Conservation (phyloP, 768 basidiomycete genomes). For the Mycena albidolilacea region DNA sequence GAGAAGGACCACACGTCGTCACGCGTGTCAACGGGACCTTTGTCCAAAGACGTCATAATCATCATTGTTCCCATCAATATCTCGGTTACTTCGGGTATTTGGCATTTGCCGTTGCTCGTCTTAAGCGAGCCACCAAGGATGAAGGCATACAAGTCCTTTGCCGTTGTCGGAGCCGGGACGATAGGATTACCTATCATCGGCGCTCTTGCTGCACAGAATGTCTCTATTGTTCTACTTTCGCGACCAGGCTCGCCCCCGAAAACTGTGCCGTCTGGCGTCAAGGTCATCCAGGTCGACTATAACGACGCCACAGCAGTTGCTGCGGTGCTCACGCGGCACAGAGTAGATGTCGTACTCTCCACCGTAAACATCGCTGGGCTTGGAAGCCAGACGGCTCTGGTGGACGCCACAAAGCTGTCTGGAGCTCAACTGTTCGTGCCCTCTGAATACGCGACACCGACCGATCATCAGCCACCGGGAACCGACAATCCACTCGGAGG, state of each 20-base stretch:
- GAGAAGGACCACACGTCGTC: too few species aligned
- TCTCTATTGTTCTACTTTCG: slow-evolving; percentile 36
- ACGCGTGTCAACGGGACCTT: too few species aligned
- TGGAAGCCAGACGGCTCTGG: neutral
- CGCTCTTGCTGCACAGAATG: slow-evolving; percentile 64
- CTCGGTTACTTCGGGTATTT: too few species aligned
- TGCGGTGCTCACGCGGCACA: slow-evolving; percentile 39
- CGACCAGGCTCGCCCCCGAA: slow-evolving; percentile 30
- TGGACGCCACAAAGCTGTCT: neutral
- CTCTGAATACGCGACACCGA: neutral
- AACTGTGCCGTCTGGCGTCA: slow-evolving; percentile 39
- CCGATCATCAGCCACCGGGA: neutral
- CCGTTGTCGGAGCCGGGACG: slow-evolving; percentile 28
- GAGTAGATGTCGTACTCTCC: neutral
- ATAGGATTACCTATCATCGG: slow-evolving; percentile 48
- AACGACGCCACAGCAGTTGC: slow-evolving; percentile 42
- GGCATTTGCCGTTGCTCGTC: too few species aligned
- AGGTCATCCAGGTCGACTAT: slow-evolving; percentile 47
- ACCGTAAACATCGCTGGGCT: neutral
- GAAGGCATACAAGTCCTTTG: neutral
- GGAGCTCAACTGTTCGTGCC: neutral
- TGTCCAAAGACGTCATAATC: too few species aligned
- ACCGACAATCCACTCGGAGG: neutral
- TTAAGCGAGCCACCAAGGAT: too few species aligned
- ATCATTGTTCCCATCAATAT: too few species aligned